A percentile compares a stretch with the other conserved stretches of the same genome.
phyloP scores from a whole-genome alignment of 768 basidiomycete species.

The Russula foetens region DNA sequence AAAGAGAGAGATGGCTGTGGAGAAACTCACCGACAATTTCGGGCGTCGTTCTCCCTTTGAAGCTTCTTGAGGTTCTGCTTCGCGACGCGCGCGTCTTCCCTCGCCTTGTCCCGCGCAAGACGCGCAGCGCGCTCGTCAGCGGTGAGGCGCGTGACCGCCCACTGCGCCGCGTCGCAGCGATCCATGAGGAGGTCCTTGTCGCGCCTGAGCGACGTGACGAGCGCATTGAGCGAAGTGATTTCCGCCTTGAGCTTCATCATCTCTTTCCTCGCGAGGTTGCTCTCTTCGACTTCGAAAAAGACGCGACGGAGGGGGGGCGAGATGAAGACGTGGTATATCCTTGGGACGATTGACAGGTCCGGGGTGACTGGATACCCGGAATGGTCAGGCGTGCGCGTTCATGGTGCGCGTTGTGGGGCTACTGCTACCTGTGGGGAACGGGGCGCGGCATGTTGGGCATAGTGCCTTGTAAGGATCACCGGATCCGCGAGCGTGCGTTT shows the following conservation, averaged over 20 bases:
- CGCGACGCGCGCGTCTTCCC: background rate
- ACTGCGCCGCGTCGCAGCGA: background rate
- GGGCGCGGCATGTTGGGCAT: slow-evolving; percentile 17
- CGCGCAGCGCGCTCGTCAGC: slow-evolving; percentile 9
- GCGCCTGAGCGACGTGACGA: slow-evolving; percentile 3
- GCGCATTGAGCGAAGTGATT: background rate
- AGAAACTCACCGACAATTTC: background rate
- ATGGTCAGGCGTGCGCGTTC: no score
- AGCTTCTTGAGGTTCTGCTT: background rate
- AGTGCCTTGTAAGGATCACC: slow-evolving; percentile 1
- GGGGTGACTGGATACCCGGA: slow-evolving; percentile 2
- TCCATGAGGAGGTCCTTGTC: slow-evolving; percentile 15
- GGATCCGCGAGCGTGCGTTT: slow-evolving; percentile 1
- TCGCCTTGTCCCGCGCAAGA: background rate
- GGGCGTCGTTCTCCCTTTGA: background rate
- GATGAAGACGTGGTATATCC: slow-evolving; percentile 14
- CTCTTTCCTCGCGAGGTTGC: background rate
- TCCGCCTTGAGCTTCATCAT: slow-evolving; percentile 7
- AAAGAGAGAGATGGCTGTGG: no score
- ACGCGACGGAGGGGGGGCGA: slow-evolving; percentile 15
- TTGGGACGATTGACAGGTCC: slow-evolving; percentile 8
- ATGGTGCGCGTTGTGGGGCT: no score
- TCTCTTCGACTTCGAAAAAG: background rate
- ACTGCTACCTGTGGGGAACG: slow-evolving; percentile 1
- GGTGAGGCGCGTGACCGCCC: background rate